A percentile compares a stretch with the other conserved stretches of the same genome.
These are phyloP conservation scores for Sporothrix inflata DNA, from an alignment of 2,329 filamentous ascomycete genomes.

Conservation along the genomic window DNA sequence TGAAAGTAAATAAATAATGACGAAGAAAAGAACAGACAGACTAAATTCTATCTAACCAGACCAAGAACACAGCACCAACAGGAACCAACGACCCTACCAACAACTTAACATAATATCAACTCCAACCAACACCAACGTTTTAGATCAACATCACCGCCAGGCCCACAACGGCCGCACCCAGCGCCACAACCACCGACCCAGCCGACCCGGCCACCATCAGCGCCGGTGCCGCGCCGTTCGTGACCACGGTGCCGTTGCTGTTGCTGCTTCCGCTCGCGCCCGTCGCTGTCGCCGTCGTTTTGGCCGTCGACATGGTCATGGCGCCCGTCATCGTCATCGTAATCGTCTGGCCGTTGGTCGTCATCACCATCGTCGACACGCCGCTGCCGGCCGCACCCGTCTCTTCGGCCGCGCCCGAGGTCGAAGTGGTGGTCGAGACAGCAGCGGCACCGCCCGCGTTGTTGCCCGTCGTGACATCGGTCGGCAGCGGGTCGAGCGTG, in stretches of 20 bases:
- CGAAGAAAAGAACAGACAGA: neutral
- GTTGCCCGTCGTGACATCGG: conserved; percentile 8
- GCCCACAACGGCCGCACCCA: conserved; percentile 9
- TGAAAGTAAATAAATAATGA: neutral
- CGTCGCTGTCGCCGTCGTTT: conserved; percentile 25
- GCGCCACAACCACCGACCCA: neutral
- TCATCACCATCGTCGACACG: conserved; percentile 31
- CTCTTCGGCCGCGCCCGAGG: neutral
- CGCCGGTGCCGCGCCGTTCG: conserved; percentile 8
- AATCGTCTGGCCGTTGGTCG: conserved; percentile 31
- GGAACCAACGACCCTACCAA: neutral
- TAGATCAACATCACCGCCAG: conserved; percentile 21
- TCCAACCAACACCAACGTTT: neutral
- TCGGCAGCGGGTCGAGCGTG: conserved; percentile 28
- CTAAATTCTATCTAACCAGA: neutral
- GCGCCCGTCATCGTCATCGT: conserved; percentile 32
- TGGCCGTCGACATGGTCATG: conserved; percentile 5
- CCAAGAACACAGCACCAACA: neutral
- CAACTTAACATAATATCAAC: too few relatives aligned
- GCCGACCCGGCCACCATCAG: conserved; percentile 4
- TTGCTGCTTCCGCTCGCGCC: neutral
- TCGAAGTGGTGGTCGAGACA: neutral
- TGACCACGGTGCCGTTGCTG: neutral
- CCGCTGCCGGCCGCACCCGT: conserved; percentile 23
- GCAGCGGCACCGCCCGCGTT: neutral